phyloP scores from a whole-genome alignment of 2,329 filamentous ascomycete genomes.

The Cladobotryum mycophilum region DNA sequence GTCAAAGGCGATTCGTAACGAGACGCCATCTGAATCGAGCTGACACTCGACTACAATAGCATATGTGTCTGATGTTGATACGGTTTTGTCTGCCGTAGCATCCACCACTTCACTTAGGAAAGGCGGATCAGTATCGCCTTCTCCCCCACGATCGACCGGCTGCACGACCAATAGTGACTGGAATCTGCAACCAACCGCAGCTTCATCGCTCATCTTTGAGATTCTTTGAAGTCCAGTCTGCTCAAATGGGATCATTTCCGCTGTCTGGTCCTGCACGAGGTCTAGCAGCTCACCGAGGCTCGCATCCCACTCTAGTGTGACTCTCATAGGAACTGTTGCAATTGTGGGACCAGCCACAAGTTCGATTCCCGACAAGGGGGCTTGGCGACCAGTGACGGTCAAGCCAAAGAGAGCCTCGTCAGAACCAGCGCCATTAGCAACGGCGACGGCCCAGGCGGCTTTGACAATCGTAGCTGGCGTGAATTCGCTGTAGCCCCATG shows the following conservation, averaged over 20 bases:
- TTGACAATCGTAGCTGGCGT: slow-evolving; percentile 1
- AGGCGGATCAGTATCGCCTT: too few species aligned
- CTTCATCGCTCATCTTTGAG: neutral
- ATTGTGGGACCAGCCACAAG: slow-evolving; percentile 3
- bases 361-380: slow-evolving; percentile 1
- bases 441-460: slow-evolving; percentile 2
- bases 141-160: neutral
- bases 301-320: neutral
- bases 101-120: neutral
- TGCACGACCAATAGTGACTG: slow-evolving; percentile 5
- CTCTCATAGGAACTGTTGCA: slow-evolving; percentile 1
- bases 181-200: neutral
- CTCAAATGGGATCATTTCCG: slow-evolving; percentile 5
- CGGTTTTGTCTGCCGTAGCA: neutral
- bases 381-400: slow-evolving; percentile 2
- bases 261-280: neutral
- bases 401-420: slow-evolving; percentile 4
- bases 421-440: neutral
- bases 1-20: neutral
- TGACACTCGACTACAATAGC: neutral
- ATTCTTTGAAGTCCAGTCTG: slow-evolving; percentile 5
- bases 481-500: neutral
- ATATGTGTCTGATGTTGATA: neutral
- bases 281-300: neutral
- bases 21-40: neutral